A percentile compares a stretch with the other conserved stretches of the same genome.
Evolutionary conservation across 345 rosid species (phyloP).

Genomic region (Populus alba): DNA sequence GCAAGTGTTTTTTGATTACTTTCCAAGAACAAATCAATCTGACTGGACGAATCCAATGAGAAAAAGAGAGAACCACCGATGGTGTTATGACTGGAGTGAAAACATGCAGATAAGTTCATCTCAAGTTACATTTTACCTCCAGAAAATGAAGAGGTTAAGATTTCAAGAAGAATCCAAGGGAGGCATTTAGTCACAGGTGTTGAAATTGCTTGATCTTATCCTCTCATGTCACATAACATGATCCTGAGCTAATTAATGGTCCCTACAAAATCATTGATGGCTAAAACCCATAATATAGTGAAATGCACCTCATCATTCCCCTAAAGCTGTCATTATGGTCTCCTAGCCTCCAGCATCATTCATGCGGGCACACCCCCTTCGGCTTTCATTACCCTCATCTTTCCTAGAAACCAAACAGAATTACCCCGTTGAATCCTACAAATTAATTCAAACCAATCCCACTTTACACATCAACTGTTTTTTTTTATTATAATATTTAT

Average conservation of each 20-base stretch:
- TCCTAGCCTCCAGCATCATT: conserved; percentile 1
- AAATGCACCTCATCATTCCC: neutral
- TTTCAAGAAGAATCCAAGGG: no score
- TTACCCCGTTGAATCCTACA: neutral
- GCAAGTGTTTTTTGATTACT: no score
- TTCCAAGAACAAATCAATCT: no score
- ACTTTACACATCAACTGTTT: neutral
- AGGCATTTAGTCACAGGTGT: no score
- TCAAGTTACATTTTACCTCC: no score
- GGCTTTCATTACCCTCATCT: neutral
- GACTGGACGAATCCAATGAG: no score
- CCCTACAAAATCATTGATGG: neutral
- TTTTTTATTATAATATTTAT: neutral
- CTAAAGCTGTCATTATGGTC: neutral
- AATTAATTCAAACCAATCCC: neutral
- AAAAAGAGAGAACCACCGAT: no score
- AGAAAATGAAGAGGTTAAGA: no score
- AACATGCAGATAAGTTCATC: no score
- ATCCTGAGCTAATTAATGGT: neutral
- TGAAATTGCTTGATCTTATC: neutral
- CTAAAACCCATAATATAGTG: neutral
- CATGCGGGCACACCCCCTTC: neutral
- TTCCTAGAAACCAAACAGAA: neutral
- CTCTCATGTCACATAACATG: no score
- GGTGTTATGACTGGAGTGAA: no score